These are phyloP conservation scores for Pisolithus marmoratus DNA, from an alignment of 768 basidiomycete species.

Conservation along the genomic window DNA sequence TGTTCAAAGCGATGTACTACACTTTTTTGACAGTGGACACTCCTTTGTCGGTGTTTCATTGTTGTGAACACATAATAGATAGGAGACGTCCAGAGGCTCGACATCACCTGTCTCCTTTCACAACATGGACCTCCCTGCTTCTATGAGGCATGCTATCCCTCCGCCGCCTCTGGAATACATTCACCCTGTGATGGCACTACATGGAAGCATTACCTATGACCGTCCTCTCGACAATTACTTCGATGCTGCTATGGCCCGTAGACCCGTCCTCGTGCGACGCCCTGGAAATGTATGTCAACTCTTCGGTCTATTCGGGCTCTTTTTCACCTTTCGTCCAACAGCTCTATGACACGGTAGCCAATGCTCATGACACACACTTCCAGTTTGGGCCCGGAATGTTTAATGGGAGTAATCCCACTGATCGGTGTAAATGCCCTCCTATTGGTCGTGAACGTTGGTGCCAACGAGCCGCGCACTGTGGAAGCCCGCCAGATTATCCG, in stretches of 20 bases:
- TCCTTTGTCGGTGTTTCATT: no score
- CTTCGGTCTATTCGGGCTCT: background rate
- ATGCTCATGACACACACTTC: slow-evolving; percentile 20
- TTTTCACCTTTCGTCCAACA: slow-evolving; percentile 4
- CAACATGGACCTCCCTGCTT: background rate
- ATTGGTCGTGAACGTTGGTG: slow-evolving; percentile 13
- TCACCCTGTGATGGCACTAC: slow-evolving; percentile 1
- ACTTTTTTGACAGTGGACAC: no score
- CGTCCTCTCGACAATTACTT: slow-evolving; percentile 21
- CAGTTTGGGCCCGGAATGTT: slow-evolving; percentile 4
- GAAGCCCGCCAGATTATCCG: slow-evolving; percentile 19
- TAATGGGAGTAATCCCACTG: slow-evolving; percentile 6
- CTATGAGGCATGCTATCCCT: slow-evolving; percentile 5
- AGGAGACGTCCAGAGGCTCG: background rate
- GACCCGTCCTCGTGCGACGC: slow-evolving; percentile 9
- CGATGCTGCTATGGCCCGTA: slow-evolving; percentile 14
- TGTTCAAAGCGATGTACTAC: no score
- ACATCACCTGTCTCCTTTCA: background rate
- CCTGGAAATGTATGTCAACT: slow-evolving; percentile 13
- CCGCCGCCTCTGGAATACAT: slow-evolving; percentile 12
- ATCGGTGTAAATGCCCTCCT: slow-evolving; percentile 6
- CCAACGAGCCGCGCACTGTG: slow-evolving; percentile 7
- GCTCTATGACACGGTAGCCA: slow-evolving; percentile 27
- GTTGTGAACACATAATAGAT: no score
- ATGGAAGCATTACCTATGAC: slow-evolving; percentile 18